A percentile compares a stretch with the other conserved stretches of the same genome.
Conservation (phyloP, 495 filamentous ascomycete genomes). For the Amphirosellinia nigrospora region DNA sequence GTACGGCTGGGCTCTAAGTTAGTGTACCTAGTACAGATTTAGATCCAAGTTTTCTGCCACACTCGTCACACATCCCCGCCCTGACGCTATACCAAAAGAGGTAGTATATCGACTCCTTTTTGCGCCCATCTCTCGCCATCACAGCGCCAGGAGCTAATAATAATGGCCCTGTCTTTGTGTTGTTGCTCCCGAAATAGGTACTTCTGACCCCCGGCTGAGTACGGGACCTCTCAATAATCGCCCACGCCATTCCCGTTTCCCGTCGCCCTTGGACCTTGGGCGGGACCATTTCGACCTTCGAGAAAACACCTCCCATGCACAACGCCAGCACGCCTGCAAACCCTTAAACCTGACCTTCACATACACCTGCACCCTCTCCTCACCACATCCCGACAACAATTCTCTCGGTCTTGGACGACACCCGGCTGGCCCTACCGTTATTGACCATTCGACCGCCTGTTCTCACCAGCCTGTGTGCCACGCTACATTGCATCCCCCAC, state of each 20-base stretch:
- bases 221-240: constrained; percentile 9
- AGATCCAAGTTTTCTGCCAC: constrained; percentile 7
- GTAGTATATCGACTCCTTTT: constrained; percentile 21
- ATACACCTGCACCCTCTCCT: not conserved
- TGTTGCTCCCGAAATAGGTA: constrained; percentile 15
- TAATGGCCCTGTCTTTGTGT: constrained; percentile 15
- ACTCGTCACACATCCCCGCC: constrained; percentile 4
- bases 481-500: constrained; percentile 21
- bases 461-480: constrained; percentile 7
- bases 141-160: constrained; percentile 4
- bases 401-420: constrained; percentile 18
- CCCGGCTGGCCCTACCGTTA: constrained; percentile 26
- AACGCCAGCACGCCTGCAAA: not conserved
- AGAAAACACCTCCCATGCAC: constrained; percentile 19
- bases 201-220: not conserved
- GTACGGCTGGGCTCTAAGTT: not conserved
- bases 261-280: constrained; percentile 12
- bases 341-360: not conserved
- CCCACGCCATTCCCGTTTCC: constrained; percentile 20
- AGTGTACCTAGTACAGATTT: not conserved
- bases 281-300: not conserved
- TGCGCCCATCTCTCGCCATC: not conserved
- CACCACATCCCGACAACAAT: constrained; percentile 7
- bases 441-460: constrained; percentile 11
- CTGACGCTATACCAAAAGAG: constrained; percentile 12